A percentile compares a stretch with the other conserved stretches of the same genome.
Conservation (phyloP, 768 basidiomycete genomes). For the Macrolepiota albuminosa region DNA sequence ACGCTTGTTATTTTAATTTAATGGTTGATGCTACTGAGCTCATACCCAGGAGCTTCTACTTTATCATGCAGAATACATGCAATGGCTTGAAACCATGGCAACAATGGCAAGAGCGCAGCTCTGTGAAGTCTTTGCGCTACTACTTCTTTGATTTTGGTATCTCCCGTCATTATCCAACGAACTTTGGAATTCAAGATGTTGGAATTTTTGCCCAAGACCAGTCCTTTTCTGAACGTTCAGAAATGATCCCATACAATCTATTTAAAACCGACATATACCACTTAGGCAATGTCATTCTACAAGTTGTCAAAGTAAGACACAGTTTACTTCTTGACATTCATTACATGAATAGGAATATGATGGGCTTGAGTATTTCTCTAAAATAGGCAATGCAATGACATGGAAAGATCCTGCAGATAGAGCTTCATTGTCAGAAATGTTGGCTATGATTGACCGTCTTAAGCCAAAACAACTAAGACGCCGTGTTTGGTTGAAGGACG, state of each 20-base stretch:
- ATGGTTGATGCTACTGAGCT: conserved; percentile 29
- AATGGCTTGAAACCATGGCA: conserved; percentile 12
- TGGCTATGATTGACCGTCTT: background rate
- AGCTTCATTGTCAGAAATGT: background rate
- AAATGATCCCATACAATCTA: conserved; percentile 23
- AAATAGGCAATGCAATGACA: background rate
- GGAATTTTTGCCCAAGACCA: conserved; percentile 35
- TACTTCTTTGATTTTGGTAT: conserved; percentile 36
- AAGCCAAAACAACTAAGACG: background rate
- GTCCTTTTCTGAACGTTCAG: conserved; percentile 29
- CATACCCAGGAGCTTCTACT: conserved; percentile 22
- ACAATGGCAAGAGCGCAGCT: conserved; percentile 21
- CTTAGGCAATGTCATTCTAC: conserved; percentile 27
- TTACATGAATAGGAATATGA: background rate
- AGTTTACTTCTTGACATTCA: background rate
- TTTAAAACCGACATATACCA: conserved; percentile 42
- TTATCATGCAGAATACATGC: conserved; percentile 5
- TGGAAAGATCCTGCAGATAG: background rate
- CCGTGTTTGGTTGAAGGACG: background rate
- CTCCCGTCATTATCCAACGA: conserved; percentile 21
- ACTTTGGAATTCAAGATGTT: conserved; percentile 18
- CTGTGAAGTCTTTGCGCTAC: conserved; percentile 26
- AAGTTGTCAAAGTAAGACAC: background rate
- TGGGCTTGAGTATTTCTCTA: background rate
- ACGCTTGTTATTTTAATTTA: conserved; percentile 22